Percentiles rank a stretch among this genome's conserved stretches.
These are phyloP conservation scores for Fabrea salina DNA, from an alignment of 169 alveolate species.

Conservation along the genomic window DNA sequence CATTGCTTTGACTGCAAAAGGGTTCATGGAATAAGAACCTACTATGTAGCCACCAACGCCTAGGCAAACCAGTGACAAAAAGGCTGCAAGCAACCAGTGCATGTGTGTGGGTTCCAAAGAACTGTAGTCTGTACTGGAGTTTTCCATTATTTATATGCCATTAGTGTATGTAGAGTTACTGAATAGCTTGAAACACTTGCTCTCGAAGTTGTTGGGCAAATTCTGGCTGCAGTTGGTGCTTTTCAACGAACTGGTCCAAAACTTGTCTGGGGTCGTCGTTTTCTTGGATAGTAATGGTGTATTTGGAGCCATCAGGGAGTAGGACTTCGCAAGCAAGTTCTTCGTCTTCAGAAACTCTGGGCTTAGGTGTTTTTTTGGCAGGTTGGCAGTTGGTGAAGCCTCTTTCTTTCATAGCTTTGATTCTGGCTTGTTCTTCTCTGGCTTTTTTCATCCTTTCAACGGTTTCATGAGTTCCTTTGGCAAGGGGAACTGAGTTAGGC, in stretches of 20 bases:
- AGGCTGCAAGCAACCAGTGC: constrained; percentile 7
- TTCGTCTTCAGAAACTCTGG: not conserved
- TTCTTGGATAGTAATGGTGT: not conserved
- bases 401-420: constrained; percentile 25
- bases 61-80: not conserved
- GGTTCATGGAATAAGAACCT: not conserved
- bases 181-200: too few species aligned
- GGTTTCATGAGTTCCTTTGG: not conserved
- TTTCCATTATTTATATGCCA: too few species aligned
- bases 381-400: not conserved
- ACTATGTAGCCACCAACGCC: constrained; percentile 26
- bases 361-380: not conserved
- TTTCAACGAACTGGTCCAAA: too few species aligned
- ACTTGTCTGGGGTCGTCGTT: too few species aligned
- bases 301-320: not conserved
- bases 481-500: not conserved
- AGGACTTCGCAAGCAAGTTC: not conserved
- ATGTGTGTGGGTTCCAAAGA: too few species aligned
- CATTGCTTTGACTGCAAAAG: not conserved
- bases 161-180: too few species aligned
- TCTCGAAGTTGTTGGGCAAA: too few species aligned
- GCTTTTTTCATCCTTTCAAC: not conserved
- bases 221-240: too few species aligned
- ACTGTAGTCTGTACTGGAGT: too few species aligned
- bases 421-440: constrained; percentile 14